Base-by-base conservation (phyloP, 2,329 filamentous ascomycete species). In the Xylariaceae sp. region DNA sequence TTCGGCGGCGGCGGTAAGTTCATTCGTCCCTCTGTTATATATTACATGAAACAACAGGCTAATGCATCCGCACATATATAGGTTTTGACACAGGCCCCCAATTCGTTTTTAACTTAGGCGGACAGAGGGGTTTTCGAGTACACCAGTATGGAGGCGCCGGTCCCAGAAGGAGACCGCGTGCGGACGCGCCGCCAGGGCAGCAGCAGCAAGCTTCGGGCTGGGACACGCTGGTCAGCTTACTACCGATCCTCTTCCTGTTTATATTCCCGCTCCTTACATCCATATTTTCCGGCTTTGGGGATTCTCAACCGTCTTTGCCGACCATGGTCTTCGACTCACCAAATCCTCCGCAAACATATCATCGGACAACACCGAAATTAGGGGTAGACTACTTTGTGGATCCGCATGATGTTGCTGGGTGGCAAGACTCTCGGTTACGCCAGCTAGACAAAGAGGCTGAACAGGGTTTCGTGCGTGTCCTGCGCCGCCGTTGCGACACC, bases 61-160 rank as follows among this genome's bases (percentile, higher is more conserved):
- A 47, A 58, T 40, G 15, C 36, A 29, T 21, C 18, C 9, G 10
- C 18, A 20, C 54, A 42, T 26, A 59, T 37, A 42, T 26, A 57
- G 44, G 39, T n/a, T 91, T 92, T 72, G 88, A 91, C 66, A 83
- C 81, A 57, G 91, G 91, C 13, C 91, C 91, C 21, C 89, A 91
- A 64, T 97, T 97, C 71, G 90, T 96, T 49, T 97, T 97, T 75
- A 97, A 97, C 75, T 84, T 97, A 72, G 91, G 91, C 62, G 92
- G 92, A 56, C 91, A 92, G 6, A 92, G 93, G 3, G 93, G 92
- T 16, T 86, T 99, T 65, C 85, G 93, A 56, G 91, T 99, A 57
- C 94, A 97, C 72, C 93, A 97, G 70, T 97, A 99, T 72, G 93
- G 92, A 64, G 93, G 94, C 48, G 81, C 77, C 5, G 80, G 83